A percentile compares a stretch with the other conserved stretches of the same genome.
phyloP scores from a whole-genome alignment of 1,139 yeast genomes.

The Hyphopichia wangnamkhiaoensis region DNA sequence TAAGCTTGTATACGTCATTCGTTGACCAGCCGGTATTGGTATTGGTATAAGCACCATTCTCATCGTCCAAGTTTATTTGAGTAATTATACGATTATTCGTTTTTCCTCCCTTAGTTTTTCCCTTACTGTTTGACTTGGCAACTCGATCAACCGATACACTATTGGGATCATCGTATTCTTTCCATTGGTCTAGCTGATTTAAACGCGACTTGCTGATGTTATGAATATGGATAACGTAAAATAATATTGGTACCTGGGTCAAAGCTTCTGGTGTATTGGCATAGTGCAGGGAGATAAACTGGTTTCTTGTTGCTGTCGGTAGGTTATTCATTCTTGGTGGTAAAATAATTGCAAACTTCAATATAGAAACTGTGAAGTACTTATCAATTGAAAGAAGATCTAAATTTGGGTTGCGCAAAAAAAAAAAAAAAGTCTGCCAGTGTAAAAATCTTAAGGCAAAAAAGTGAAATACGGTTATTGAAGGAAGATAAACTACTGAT shows the following conservation, averaged over 20 bases:
- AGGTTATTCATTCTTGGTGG: conserved; percentile 5
- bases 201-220: conserved; percentile 39
- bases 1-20: conserved; percentile 31
- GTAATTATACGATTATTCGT: conserved; percentile 21
- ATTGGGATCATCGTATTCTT: conserved; percentile 38
- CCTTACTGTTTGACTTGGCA: conserved; percentile 14
- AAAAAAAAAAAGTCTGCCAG: conserved; percentile 1
- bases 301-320: conserved; percentile 4
- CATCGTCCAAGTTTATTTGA: conserved; percentile 33
- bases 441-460: too few species aligned
- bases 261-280: conserved; percentile 10
- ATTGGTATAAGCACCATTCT: conserved; percentile 2
- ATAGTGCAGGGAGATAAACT: conserved; percentile 19
- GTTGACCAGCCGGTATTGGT: conserved; percentile 4
- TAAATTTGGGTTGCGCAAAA: conserved; percentile 1
- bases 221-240: conserved; percentile 33
- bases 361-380: not conserved
- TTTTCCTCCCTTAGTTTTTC: conserved; percentile 12
- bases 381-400: too few species aligned
- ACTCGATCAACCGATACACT: conserved; percentile 42
- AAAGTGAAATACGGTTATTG: not conserved
- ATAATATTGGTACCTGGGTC: conserved; percentile 21
- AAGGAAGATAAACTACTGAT: not conserved
- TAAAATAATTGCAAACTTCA: too few species aligned
- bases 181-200: conserved; percentile 43